phyloP scores from a whole-genome alignment of 129 eudicot genomes.

The Saussurea involucrata region DNA sequence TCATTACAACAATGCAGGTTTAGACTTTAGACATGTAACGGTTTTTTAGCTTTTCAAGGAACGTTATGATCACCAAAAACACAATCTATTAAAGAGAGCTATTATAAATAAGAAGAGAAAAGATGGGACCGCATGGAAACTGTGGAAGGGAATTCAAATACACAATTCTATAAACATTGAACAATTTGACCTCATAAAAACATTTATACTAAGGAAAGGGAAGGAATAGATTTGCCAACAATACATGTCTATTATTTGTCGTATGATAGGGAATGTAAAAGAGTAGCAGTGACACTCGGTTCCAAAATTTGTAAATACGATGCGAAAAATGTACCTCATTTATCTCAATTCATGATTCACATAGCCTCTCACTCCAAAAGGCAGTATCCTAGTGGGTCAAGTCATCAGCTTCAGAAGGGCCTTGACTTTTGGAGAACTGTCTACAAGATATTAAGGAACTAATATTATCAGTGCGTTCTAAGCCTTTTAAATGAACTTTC shows the following conservation, averaged over 20 bases:
- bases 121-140: too few species aligned
- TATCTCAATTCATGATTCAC: slow-evolving; percentile 88
- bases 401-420: slow-evolving; percentile 79
- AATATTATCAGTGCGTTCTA: neutral
- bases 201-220: neutral
- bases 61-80: too few species aligned
- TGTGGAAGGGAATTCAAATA: too few species aligned
- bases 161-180: too few species aligned
- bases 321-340: slow-evolving; percentile 73
- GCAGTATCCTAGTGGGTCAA: slow-evolving; percentile 76
- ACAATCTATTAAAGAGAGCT: too few species aligned
- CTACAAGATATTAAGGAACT: slow-evolving; percentile 30
- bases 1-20: too few species aligned
- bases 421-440: slow-evolving; percentile 65
- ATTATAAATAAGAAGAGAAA: too few species aligned
- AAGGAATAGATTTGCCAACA: neutral
- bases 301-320: neutral
- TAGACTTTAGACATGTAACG: too few species aligned
- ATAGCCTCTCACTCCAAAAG: slow-evolving; percentile 97
- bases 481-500: neutral
- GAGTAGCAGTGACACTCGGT: neutral
- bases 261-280: neutral
- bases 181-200: slow-evolving; percentile 3
- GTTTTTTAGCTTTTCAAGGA: too few species aligned
- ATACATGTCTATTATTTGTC: neutral